Conservation (phyloP, 164 flowering plant species). For the Santalum album region DNA sequence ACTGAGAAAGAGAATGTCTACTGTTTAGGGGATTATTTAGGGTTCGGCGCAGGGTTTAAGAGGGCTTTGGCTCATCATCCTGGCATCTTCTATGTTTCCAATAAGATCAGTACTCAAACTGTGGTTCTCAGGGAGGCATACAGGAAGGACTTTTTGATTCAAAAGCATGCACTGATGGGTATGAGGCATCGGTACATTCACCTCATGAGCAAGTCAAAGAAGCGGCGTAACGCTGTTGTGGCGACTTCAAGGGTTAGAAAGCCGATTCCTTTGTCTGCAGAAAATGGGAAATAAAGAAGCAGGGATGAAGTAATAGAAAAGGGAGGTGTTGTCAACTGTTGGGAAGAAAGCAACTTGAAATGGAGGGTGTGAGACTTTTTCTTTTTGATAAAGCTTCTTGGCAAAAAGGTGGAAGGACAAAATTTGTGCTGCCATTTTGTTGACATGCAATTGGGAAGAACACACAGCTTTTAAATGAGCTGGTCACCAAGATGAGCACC, state of each 20-base stretch:
- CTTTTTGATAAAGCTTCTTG: too few relatives aligned
- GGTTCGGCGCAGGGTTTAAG: neutral
- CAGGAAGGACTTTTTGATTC: neutral
- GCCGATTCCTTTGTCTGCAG: neutral
- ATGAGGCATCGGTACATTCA: neutral
- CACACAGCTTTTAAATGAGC: too few relatives aligned
- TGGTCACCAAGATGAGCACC: too few relatives aligned
- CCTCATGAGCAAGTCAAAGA: neutral
- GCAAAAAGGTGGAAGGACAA: too few relatives aligned
- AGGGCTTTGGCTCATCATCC: neutral
- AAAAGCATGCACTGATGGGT: neutral
- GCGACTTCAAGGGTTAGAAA: neutral
- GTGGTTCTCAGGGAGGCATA: neutral
- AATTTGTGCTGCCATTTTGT: too few relatives aligned
- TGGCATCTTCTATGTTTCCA: neutral
- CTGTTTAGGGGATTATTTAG: neutral
- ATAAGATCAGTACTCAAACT: slow-evolving; percentile 2
- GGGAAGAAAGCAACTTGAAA: too few relatives aligned
- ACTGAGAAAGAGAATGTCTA: slow-evolving; percentile 25
- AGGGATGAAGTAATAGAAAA: too few relatives aligned
- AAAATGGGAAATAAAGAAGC: neutral
- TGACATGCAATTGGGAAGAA: too few relatives aligned
- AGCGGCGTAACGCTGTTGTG: neutral
- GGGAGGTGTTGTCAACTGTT: too few relatives aligned
- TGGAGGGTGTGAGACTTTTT: too few relatives aligned